These are phyloP conservation scores for Dacryopinax spathularia DNA, from an alignment of 768 basidiomycete species.

Conservation along the genomic window DNA sequence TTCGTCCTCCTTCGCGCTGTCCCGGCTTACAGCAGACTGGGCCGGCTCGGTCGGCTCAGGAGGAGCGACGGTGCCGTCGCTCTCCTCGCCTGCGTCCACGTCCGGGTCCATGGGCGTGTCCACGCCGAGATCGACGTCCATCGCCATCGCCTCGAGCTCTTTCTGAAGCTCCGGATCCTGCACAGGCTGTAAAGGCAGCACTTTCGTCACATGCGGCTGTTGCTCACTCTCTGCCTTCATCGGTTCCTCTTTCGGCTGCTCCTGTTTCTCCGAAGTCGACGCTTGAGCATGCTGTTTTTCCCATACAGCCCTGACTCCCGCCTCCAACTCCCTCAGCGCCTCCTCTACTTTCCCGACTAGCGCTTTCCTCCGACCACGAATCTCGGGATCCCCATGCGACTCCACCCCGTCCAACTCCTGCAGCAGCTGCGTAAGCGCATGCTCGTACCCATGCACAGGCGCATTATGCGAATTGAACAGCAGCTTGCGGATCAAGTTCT, in stretches of 20 bases:
- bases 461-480: slow-evolving; percentile 50
- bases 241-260: too few relatives aligned
- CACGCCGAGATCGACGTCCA: too few relatives aligned
- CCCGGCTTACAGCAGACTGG: not conserved
- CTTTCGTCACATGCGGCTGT: not conserved
- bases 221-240: not conserved
- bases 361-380: slow-evolving; percentile 38
- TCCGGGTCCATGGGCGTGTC: not conserved
- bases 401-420: slow-evolving; percentile 56
- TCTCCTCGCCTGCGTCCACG: not conserved
- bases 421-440: slow-evolving; percentile 49
- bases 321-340: slow-evolving; percentile 42
- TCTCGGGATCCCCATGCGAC: slow-evolving; percentile 41
- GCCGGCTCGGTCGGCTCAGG: not conserved
- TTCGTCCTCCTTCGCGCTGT: not conserved
- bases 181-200: not conserved
- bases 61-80: not conserved
- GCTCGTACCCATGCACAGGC: slow-evolving; percentile 45
- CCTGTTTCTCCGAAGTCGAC: not conserved
- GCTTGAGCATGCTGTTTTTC: slow-evolving; percentile 25
- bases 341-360: slow-evolving; percentile 46
- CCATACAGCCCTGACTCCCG: slow-evolving; percentile 23
- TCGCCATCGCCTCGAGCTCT: too few relatives aligned
- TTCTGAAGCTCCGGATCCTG: not conserved
- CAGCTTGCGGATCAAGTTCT: slow-evolving; percentile 27